Conservation (phyloP, 345 rosid species). For the thale cress (Arabidopsis thaliana) region DNA sequence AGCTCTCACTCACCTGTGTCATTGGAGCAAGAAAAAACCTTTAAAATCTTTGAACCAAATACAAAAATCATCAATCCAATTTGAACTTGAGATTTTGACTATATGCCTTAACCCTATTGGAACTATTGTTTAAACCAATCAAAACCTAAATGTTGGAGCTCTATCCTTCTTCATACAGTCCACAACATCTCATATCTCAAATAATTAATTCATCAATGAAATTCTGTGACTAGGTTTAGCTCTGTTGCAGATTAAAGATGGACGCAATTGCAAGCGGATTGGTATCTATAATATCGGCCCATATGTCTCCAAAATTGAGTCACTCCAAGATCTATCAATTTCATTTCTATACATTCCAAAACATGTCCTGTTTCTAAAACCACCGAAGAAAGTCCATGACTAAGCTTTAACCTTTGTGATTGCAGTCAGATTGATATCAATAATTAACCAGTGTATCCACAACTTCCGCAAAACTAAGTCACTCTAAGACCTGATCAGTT, state of each 20-base stretch:
- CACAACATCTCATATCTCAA: slow-evolving; percentile 26
- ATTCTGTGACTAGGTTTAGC: slow-evolving; percentile 15
- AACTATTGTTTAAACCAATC: neutral
- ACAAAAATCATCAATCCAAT: neutral
- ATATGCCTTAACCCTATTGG: neutral
- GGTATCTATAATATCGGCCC: slow-evolving; percentile 8
- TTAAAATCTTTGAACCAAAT: slow-evolving; percentile 2
- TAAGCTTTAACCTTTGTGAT: neutral
- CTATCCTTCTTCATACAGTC: slow-evolving; percentile 16
- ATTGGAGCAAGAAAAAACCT: slow-evolving; percentile 15
- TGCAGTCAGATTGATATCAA: slow-evolving; percentile 6
- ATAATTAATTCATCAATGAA: neutral
- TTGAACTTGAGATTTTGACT: neutral
- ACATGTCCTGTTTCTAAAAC: slow-evolving; percentile 12
- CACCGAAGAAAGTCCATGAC: neutral
- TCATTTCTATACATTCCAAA: slow-evolving; percentile 17
- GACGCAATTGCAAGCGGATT: neutral
- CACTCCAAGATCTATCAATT: slow-evolving; percentile 15
- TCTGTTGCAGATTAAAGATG: neutral
- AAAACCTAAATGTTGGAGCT: neutral
- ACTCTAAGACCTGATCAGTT: neutral
- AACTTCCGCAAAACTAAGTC: neutral
- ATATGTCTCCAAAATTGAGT: neutral
- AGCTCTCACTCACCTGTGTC: slow-evolving; percentile 26
- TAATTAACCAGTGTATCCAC: neutral